Conservation (phyloP, 768 basidiomycete species). For the Boletus speciosus region DNA sequence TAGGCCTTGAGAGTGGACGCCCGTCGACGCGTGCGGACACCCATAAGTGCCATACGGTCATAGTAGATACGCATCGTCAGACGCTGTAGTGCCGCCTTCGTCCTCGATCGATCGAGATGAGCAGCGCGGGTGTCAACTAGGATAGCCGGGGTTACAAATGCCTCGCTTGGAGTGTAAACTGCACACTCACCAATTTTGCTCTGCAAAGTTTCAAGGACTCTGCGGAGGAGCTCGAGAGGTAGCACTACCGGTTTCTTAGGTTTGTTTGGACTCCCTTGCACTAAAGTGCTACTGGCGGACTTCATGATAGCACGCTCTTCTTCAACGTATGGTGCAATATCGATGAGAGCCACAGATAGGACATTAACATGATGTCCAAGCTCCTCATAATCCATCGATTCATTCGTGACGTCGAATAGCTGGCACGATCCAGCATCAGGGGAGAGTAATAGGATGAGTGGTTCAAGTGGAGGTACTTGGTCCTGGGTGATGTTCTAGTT, state of each 20-base stretch:
- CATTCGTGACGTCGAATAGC: conserved; percentile 51
- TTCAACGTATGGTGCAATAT: conserved; percentile 54
- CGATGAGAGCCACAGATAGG: conserved; percentile 55
- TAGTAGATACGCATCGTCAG: conserved; percentile 62
- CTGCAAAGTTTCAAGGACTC: conserved; percentile 50
- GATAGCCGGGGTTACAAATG: neutral
- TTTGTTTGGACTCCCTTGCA: conserved; percentile 26
- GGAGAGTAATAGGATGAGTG: conserved; percentile 49
- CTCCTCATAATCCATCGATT: conserved; percentile 58
- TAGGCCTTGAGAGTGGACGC: conserved; percentile 29
- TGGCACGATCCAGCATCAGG: conserved; percentile 38
- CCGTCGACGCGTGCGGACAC: conserved; percentile 15
- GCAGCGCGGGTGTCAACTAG: conserved; percentile 71
- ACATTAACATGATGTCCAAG: conserved; percentile 54
- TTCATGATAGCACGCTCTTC: conserved; percentile 37
- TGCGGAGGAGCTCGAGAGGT: conserved; percentile 48
- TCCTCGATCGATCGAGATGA: conserved; percentile 70
- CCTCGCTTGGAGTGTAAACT: neutral
- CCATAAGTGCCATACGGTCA: conserved; percentile 43
- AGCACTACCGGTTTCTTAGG: conserved; percentile 32
- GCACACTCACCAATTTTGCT: conserved; percentile 54
- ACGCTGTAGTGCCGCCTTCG: conserved; percentile 66
- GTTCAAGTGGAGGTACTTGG: conserved; percentile 48
- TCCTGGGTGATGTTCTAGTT: conserved; percentile 31
- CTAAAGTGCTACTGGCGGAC: conserved; percentile 6